These are phyloP conservation scores for Colletotrichum spinosum DNA, from an alignment of 2,329 filamentous ascomycete genomes.

Conservation along the genomic window DNA sequence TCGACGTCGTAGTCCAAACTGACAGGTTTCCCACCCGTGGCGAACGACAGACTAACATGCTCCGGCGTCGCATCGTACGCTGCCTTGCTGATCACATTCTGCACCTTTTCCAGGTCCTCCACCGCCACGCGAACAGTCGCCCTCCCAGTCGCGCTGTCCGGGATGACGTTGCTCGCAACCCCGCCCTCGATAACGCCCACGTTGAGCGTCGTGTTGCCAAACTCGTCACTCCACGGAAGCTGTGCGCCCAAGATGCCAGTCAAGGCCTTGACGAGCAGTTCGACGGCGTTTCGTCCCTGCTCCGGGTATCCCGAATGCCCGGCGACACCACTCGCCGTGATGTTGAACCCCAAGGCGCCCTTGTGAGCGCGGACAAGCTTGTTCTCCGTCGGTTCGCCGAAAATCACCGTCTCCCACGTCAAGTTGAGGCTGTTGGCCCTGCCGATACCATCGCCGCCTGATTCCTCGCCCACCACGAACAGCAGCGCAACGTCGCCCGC, in stretches of 20 bases:
- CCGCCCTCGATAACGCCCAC: constrained; percentile 83
- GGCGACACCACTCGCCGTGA: constrained; percentile 78
- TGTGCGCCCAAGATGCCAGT: constrained; percentile 73
- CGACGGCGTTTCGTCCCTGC: constrained; percentile 87
- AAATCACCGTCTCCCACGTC: constrained; percentile 77
- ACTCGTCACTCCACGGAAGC: constrained; percentile 80
- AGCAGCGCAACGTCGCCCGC: constrained; percentile 68
- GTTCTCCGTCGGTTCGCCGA: constrained; percentile 92
- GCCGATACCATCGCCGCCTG: constrained; percentile 83
- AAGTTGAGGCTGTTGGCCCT: constrained; percentile 46
- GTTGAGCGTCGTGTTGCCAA: constrained; percentile 91
- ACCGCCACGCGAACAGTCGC: constrained; percentile 82
- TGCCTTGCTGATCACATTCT: constrained; percentile 63
- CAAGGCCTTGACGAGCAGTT: constrained; percentile 79
- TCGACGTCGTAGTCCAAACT: constrained; percentile 83
- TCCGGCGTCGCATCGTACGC: constrained; percentile 66
- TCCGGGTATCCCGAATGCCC: constrained; percentile 94
- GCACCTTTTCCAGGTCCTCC: constrained; percentile 71
- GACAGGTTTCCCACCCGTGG: constrained; percentile 78
- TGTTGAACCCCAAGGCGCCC: constrained; percentile 76
- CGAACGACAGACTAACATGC: constrained; percentile 72
- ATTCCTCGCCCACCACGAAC: constrained; percentile 87
- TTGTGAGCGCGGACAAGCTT: constrained; percentile 94
- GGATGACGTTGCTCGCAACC: constrained; percentile 89
- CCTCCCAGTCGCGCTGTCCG: constrained; percentile 75